Evolutionary conservation across 306 rosid species (phyloP), one percentile per base, ranked within the genome.

Genomic region (Ormosia emarginata): DNA sequence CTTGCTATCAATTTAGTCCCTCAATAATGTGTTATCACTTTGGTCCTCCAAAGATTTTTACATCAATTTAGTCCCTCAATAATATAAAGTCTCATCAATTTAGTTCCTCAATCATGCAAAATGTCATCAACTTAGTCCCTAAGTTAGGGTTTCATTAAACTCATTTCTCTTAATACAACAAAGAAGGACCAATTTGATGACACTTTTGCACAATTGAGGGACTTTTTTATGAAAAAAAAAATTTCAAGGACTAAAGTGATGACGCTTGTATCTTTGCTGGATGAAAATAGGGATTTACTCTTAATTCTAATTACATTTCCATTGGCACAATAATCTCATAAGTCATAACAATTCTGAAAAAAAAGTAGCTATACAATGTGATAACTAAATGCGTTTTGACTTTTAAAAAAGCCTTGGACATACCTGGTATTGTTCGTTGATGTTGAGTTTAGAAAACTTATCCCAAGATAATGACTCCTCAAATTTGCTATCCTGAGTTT

Each of bases 371-470:
- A 34, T 56, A 78, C 32, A 67, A 53, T 14, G 57, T 29, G 34
- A 47, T 67, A 4, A 78, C 46, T 8, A 30, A 80, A 47, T 24
- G 61, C 47, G 18, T 67, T 72, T 37, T 4, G 52, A 36, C 32
- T 52, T 18, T 46, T 67, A 79, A 71, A 61, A n/a, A 55, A 77
- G 71, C 3, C 15, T 81, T 24, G 85, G 70, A 62, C 57, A 82
- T 40, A 85, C 93, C 93, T 81, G 84, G 86, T 80, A 83, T 32
- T 77, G 84, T 43, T 85, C 81, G 10, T 80, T 57, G 66, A 86
- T 79, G 71, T 88, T 84, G 74, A 81, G 90, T 83, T 85, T 79
- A 67, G 93, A 74, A 11, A 92, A 87, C 86, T 83, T 83, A 78
- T 87, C 91, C 83, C 87, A 77, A 47, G 88, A 82, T 37, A 80